Conservation (phyloP, 106 monocot genomes). For the Dendrobium chrysotoxum region DNA sequence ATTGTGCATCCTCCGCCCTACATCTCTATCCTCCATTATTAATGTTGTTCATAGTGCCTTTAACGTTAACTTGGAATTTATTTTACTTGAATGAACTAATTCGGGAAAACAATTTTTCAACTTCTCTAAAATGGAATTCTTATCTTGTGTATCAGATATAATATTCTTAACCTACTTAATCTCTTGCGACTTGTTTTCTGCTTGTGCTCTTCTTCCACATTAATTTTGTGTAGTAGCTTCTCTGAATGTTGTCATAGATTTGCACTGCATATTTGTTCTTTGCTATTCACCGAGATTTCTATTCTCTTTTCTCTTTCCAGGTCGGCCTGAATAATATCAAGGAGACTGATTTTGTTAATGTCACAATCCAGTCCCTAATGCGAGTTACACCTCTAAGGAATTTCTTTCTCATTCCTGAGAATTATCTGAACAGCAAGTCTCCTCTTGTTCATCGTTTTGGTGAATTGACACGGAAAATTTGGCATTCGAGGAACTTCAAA, state of each 20-base stretch:
- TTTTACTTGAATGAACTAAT: background rate
- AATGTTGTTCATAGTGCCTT: background rate
- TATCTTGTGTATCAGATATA: background rate
- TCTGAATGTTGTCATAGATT: conserved; percentile 4
- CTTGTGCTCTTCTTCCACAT: background rate
- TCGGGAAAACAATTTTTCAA: background rate
- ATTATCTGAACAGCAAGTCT: conserved; percentile 85
- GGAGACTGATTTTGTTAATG: conserved; percentile 99
- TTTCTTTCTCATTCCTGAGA: conserved; percentile 94
- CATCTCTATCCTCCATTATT: background rate
- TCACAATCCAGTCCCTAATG: conserved; percentile 96
- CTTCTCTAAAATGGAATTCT: background rate
- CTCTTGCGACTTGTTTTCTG: conserved; percentile 1
- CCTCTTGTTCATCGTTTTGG: conserved; percentile 93
- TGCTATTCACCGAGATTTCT: conserved; percentile 4
- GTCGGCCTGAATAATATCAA: conserved; percentile 99
- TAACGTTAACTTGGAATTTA: background rate
- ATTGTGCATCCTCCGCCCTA: background rate
- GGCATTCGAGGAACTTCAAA: conserved; percentile 98
- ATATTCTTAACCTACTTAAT: background rate
- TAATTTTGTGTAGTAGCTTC: background rate
- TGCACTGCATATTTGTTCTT: background rate
- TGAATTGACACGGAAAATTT: conserved; percentile 88
- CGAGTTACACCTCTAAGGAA: conserved; percentile 92
- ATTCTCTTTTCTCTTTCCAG: conserved; percentile 27